phyloP scores from a whole-genome alignment of 176 grass and related monocot genomes.

The Lolium rigidum region DNA sequence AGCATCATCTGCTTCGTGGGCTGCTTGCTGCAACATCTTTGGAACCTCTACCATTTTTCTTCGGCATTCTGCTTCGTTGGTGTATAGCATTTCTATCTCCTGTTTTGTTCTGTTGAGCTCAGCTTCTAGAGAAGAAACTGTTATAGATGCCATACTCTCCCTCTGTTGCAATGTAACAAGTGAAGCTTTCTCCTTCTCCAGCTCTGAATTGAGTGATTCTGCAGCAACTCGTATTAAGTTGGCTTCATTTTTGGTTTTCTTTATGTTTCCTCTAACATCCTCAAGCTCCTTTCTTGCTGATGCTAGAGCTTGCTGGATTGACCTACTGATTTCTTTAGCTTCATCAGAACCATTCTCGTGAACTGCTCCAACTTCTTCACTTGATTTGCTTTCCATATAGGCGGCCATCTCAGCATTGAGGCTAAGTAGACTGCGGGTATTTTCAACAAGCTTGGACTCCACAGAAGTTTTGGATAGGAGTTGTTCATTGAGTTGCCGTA shows the following conservation, averaged over 20 bases:
- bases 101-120: constrained; percentile 74
- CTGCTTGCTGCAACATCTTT: constrained; percentile 80
- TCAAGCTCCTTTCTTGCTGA: constrained; percentile 71
- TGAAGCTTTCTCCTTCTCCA: constrained; percentile 68
- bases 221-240: constrained; percentile 57
- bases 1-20: constrained; percentile 76
- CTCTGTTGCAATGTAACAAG: constrained; percentile 82
- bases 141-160: constrained; percentile 84
- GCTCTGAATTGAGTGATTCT: constrained; percentile 61
- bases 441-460: constrained; percentile 58
- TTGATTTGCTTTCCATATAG: constrained; percentile 66
- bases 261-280: constrained; percentile 62
- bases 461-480: constrained; percentile 55
- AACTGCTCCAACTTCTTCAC: constrained; percentile 50
- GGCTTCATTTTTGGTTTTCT: constrained; percentile 63
- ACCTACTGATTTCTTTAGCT: constrained; percentile 59
- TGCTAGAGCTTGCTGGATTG: constrained; percentile 64
- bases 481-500: constrained; percentile 65
- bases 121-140: constrained; percentile 85
- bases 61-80: constrained; percentile 68
- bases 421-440: constrained; percentile 48
- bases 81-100: constrained; percentile 68
- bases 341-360: constrained; percentile 55
- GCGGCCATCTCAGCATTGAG: constrained; percentile 68
- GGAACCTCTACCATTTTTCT: constrained; percentile 80